Evolutionary conservation across 768 basidiomycete genomes (phyloP), one percentile per base, ranked within the genome.

Genomic region (Termitomyces sp.): DNA sequence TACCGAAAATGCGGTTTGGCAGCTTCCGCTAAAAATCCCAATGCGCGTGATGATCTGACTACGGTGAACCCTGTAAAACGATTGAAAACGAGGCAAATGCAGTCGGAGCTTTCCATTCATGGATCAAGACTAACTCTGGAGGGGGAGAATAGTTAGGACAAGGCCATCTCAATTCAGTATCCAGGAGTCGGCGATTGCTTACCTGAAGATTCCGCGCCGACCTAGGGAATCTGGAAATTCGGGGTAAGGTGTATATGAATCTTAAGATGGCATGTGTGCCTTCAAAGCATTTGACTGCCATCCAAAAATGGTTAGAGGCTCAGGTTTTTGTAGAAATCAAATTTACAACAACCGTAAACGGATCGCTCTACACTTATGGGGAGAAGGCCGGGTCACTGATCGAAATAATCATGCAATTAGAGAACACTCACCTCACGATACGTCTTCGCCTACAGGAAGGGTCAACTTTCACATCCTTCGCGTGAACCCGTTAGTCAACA

Each of bases 281-380:
- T 74, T 71, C 70, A 67, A 35, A 65, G 63, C 66, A 65, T 68
- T 65, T 61, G 60, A 70, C 64, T 65, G 63, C 63, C 63, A 65
- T 59, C 76, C 71, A 66, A 68, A 76, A 73, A 71, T 67, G 76
- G 76, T 75, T 77, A 77, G 74, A 52, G 44, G 40, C 40, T 20
- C 9, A 41, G 40, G 49, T 57, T 18, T 58, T 53, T 51, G 38
- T 44, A 46, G 61, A 67, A 58, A 64, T 65, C 58, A 65, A 67
- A 67, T 65, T 50, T 55, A 62, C 61, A 62, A 65, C 61, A 64
- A 58, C 46, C 54, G 63, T 60, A 65, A 65, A 64, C 55, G 66
- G 55, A 64, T 63, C 56, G 52, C 24, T 58, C 35, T 59, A 60
- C 60, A 64, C 62, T 60, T 65, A 63, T 64, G 63, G 65, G 63